These are phyloP conservation scores for Tieghemiomyces parasiticus DNA, from an alignment of 192 early-diverging fungal species.

Conservation along the genomic window DNA sequence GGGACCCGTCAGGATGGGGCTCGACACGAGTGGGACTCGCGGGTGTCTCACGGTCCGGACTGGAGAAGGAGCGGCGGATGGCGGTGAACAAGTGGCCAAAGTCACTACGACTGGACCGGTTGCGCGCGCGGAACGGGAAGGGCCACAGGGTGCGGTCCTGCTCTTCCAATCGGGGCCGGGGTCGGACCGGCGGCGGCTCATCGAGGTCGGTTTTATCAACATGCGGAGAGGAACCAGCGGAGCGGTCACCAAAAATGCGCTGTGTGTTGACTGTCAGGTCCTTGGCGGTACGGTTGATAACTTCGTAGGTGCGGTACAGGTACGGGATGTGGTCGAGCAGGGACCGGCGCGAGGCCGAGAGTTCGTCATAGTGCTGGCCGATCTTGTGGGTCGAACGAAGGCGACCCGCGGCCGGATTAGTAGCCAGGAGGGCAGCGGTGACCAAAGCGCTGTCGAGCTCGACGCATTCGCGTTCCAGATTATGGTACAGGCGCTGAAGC, in stretches of 20 bases:
- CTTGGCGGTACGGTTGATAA: slow-evolving; percentile 5
- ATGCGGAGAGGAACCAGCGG: neutral
- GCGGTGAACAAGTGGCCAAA: neutral
- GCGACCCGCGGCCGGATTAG: slow-evolving; percentile 6
- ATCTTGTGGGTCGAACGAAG: slow-evolving; percentile 1
- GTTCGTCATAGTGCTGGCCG: neutral
- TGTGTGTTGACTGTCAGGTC: slow-evolving; percentile 1
- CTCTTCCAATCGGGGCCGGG: neutral
- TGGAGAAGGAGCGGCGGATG: neutral
- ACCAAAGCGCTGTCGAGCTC: slow-evolving; percentile 4
- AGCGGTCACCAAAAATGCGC: neutral
- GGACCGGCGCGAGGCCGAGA: neutral
- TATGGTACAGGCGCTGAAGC: slow-evolving; percentile 6
- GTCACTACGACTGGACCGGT: neutral
- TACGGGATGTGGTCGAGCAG: slow-evolving; percentile 9
- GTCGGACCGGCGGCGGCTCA: no score
- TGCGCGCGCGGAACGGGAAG: neutral
- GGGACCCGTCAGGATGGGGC: neutral
- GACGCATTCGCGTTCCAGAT: slow-evolving; percentile 8
- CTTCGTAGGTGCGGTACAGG: neutral
- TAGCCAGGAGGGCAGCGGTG: slow-evolving; percentile 6
- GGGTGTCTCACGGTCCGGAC: neutral
- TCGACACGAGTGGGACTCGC: no score
- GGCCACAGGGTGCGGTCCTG: neutral
- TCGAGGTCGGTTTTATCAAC: neutral